Evolutionary conservation across 2,329 filamentous ascomycete species (phyloP), one percentile per base, ranked within the genome.

Genomic region (Neoscytalidium dimidiatum): DNA sequence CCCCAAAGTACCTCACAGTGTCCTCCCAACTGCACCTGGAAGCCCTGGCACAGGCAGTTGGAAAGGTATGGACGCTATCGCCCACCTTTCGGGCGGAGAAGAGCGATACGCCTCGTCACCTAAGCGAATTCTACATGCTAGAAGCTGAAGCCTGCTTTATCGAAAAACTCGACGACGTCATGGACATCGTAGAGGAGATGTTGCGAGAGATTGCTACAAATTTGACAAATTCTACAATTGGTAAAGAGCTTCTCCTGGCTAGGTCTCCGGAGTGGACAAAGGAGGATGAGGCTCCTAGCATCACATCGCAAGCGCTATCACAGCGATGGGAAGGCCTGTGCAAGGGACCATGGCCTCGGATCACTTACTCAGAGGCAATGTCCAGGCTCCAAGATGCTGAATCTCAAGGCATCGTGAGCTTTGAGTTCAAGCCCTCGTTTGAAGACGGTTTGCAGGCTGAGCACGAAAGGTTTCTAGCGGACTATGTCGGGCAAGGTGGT

Each of bases 111-210:
- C 89, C 93, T 5, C 88, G 95, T 29, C 95, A 99, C 78, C 83
- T 99, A 67, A 97, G 92, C 80, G 95, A 99, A 74, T 98, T 99
- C 73, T 98, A 98, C 80, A 98, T 99, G 95, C 86, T 99, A 2
- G 95, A 99, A 78, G 94, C 90, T 17, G 95, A 99, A 77, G 82
- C 94, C 75, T 90, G 88, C 72, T 97, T 97, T 75, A 86, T 90
- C 46, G 84, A 91, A 52, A 81, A 88, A 68, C 82, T 97, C 69
- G 80, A 85, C 31, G 81, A 85, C 28, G 83, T 99, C 70, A 95
- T 96, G 85, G 83, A 89, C 64, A 77, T 94, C n/a, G 86, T 92
- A 2, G 92, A 98, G 76, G 83, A 88, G 63, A 88, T 97, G 84
- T 82, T 97, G 58, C 86, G 86, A 46, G 81, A 82, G 66, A 73